Evolutionary conservation across 768 basidiomycete species (phyloP).

Genomic region (Nevesoporus exiguus): DNA sequence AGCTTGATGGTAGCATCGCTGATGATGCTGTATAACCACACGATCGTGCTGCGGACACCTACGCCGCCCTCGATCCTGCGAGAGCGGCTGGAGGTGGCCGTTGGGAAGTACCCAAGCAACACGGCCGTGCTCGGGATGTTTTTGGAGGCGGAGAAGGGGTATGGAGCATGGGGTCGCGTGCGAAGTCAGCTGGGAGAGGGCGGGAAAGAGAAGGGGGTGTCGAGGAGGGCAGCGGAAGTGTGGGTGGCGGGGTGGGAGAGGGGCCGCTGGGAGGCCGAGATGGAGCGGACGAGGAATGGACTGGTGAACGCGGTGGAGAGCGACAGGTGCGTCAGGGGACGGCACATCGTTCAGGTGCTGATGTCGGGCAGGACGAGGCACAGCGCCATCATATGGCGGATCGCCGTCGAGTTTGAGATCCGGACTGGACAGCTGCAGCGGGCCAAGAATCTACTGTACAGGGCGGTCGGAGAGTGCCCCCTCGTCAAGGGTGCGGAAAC

Average conservation of each 20-base stretch:
- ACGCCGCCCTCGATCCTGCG: slow-evolving; percentile 57
- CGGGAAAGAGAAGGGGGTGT: slow-evolving; percentile 49
- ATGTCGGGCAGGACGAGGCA: slow-evolving; percentile 50
- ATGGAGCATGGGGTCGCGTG: slow-evolving; percentile 76
- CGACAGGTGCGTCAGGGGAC: slow-evolving; percentile 51
- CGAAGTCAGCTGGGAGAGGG: slow-evolving; percentile 51
- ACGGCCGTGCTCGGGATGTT: slow-evolving; percentile 71
- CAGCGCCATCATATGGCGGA: slow-evolving; percentile 67
- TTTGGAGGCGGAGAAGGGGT: slow-evolving; percentile 71
- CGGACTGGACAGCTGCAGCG: slow-evolving; percentile 50
- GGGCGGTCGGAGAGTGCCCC: slow-evolving; percentile 73
- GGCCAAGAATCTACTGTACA: slow-evolving; percentile 71
- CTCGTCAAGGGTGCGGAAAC: slow-evolving; percentile 57
- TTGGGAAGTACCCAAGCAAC: slow-evolving; percentile 63
- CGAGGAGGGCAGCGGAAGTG: slow-evolving; percentile 60
- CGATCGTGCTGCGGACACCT: slow-evolving; percentile 50
- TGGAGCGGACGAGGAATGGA: slow-evolving; percentile 66
- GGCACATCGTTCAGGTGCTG: background rate
- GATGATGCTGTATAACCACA: slow-evolving; percentile 59
- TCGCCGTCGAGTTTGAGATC: slow-evolving; percentile 78
- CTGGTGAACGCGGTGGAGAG: slow-evolving; percentile 59
- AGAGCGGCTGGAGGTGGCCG: slow-evolving; percentile 50
- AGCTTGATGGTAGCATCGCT: slow-evolving; percentile 55
- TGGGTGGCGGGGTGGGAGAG: slow-evolving; percentile 82
- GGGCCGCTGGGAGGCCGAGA: slow-evolving; percentile 65